These are phyloP conservation scores for Globisporangium splendens DNA, from an alignment of 352 stramenopile species.

Conservation along the genomic window DNA sequence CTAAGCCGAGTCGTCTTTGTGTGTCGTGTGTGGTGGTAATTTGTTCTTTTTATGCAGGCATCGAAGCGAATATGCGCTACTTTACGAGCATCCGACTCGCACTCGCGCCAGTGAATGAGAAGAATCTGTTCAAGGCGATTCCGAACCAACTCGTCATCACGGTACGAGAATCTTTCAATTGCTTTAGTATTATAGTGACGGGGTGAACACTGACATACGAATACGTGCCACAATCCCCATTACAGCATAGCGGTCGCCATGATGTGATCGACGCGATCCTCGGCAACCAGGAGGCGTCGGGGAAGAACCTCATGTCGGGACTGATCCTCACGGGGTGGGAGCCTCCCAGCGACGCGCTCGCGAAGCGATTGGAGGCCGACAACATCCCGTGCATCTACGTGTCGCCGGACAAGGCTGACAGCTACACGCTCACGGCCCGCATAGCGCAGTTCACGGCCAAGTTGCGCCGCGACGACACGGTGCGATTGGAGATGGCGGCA, in stretches of 20 bases:
- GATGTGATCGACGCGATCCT: conserved; percentile 87
- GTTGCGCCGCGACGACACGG: conserved; percentile 67
- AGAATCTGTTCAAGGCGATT: conserved; percentile 84
- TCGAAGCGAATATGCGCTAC: conserved; percentile 72
- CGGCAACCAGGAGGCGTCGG: conserved; percentile 74
- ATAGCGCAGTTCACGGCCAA: conserved; percentile 82
- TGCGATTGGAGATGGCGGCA: conserved; percentile 71
- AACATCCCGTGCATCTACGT: conserved; percentile 89
- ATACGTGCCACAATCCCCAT: not conserved
- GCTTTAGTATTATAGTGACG: not conserved
- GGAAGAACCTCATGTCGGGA: conserved; percentile 65
- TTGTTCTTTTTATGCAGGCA: conserved; percentile 24
- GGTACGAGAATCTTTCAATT: conserved; percentile 20
- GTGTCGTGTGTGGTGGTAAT: not conserved
- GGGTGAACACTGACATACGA: not conserved
- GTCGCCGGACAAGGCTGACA: conserved; percentile 77
- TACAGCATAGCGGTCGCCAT: conserved; percentile 70
- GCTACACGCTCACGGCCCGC: conserved; percentile 82
- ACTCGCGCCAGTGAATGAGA: conserved; percentile 67
- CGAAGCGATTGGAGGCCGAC: conserved; percentile 64
- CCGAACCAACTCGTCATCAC: conserved; percentile 85
- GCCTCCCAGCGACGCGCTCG: conserved; percentile 60
- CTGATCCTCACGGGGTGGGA: conserved; percentile 86
- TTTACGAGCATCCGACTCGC: conserved; percentile 83
- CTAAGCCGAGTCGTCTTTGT: not conserved